A percentile compares a stretch with the other conserved stretches of the same genome.
Evolutionary conservation across 2,329 filamentous ascomycete species (phyloP).

Genomic region (Trichoderma arundinaceum): DNA sequence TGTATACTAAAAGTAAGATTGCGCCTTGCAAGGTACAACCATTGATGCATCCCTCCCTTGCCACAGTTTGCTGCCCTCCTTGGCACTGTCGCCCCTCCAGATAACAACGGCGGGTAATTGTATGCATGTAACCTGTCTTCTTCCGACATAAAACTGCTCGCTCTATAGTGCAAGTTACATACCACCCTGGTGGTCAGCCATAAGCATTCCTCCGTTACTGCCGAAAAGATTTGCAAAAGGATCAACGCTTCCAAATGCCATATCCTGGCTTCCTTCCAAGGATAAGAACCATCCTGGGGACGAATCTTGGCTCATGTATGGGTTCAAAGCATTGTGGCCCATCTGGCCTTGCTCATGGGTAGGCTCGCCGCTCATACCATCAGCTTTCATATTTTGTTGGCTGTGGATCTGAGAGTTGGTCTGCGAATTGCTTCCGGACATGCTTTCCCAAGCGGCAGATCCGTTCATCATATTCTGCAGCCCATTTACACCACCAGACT

Average conservation of each 20-base stretch:
- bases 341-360: constrained; percentile 37
- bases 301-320: constrained; percentile 50
- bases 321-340: constrained; percentile 35
- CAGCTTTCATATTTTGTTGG: constrained; percentile 41
- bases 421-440: constrained; percentile 43
- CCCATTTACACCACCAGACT: constrained; percentile 48
- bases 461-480: constrained; percentile 51
- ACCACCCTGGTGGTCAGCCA: constrained; percentile 40
- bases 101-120: neutral
- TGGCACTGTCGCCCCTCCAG: neutral
- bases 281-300: constrained; percentile 87
- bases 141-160: neutral
- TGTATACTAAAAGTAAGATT: neutral
- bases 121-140: neutral
- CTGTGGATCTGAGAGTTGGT: constrained; percentile 38
- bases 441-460: constrained; percentile 51
- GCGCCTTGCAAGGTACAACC: neutral
- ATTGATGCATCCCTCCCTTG: neutral
- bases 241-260: constrained; percentile 53
- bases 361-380: constrained; percentile 41
- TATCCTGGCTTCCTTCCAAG: constrained; percentile 66
- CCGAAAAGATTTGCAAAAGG: constrained; percentile 58
- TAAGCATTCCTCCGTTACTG: constrained; percentile 46
- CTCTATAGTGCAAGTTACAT: neutral
- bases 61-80: neutral